Evolutionary conservation across 305 asterid species (phyloP).

Genomic region (Fraxinus dipetala): DNA sequence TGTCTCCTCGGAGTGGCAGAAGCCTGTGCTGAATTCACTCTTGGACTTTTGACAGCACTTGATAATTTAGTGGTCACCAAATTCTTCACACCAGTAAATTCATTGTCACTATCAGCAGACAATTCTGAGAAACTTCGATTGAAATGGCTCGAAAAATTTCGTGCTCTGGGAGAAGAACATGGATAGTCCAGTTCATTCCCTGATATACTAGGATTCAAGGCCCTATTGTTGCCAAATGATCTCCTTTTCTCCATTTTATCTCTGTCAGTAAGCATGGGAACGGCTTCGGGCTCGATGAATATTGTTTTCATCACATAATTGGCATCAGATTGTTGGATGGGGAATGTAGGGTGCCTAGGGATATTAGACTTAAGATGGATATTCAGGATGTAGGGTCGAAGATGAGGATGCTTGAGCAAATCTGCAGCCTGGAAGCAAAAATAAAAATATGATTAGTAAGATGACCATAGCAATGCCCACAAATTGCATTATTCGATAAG

Average conservation of each 20-base stretch:
- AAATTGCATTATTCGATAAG: background rate
- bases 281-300: conserved; percentile 43
- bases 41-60: conserved; percentile 41
- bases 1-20: conserved; percentile 54
- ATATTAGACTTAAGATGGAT: conserved; percentile 52
- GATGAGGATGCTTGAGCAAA: conserved; percentile 75
- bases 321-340: conserved; percentile 35
- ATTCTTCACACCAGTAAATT: conserved; percentile 39
- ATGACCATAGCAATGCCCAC: background rate
- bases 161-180: conserved; percentile 47
- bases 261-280: background rate
- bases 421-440: conserved; percentile 69
- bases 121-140: conserved; percentile 40
- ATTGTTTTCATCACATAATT: conserved; percentile 53
- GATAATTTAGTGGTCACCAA: conserved; percentile 34
- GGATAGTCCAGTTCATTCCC: conserved; percentile 63
- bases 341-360: conserved; percentile 58
- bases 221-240: conserved; percentile 71
- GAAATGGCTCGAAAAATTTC: conserved; percentile 38
- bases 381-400: conserved; percentile 64
- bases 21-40: conserved; percentile 36
- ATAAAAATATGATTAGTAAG: background rate
- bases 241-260: conserved; percentile 51
- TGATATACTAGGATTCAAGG: conserved; percentile 90
- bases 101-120: conserved; percentile 45